phyloP scores from a whole-genome alignment of 2,329 filamentous ascomycete genomes.

The Furcasterigmium sp. region DNA sequence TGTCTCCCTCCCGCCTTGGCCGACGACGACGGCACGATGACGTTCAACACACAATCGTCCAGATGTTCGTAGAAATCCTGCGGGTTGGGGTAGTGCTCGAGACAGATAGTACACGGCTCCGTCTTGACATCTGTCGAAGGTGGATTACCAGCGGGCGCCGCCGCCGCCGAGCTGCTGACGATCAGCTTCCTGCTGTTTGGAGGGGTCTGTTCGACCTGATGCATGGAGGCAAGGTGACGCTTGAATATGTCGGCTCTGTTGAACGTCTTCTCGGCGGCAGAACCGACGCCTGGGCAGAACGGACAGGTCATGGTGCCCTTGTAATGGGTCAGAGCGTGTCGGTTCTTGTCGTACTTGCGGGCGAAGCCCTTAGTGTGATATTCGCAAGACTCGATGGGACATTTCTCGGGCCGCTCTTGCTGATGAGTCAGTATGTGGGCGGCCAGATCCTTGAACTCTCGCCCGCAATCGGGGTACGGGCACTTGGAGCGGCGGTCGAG shows the following conservation, averaged over 20 bases:
- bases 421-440: conserved; percentile 97
- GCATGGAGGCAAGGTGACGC: conserved; percentile 85
- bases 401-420: conserved; percentile 90
- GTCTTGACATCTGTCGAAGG: conserved; percentile 24
- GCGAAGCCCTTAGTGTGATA: conserved; percentile 94
- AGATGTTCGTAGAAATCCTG: conserved; percentile 98
- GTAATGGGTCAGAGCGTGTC: conserved; percentile 94
- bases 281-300: conserved; percentile 86
- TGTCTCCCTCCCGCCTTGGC: not conserved
- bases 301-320: conserved; percentile 98
- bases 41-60: conserved; percentile 59
- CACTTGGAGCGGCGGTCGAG: conserved; percentile 42
- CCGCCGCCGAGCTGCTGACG: conserved; percentile 14
- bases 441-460: conserved; percentile 60
- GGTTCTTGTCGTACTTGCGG: conserved; percentile 95
- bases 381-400: conserved; percentile 87
- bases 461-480: conserved; percentile 52
- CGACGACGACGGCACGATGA: conserved; percentile 41
- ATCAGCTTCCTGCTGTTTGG: conserved; percentile 80
- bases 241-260: conserved; percentile 98
- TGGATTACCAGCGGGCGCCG: no score
- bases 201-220: conserved; percentile 89
- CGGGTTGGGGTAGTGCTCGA: conserved; percentile 70
- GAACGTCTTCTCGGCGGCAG: conserved; percentile 88
- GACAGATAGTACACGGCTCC: conserved; percentile 87